These are phyloP conservation scores for Amanita pallidorosea DNA, from an alignment of 768 basidiomycete species.

Conservation along the genomic window DNA sequence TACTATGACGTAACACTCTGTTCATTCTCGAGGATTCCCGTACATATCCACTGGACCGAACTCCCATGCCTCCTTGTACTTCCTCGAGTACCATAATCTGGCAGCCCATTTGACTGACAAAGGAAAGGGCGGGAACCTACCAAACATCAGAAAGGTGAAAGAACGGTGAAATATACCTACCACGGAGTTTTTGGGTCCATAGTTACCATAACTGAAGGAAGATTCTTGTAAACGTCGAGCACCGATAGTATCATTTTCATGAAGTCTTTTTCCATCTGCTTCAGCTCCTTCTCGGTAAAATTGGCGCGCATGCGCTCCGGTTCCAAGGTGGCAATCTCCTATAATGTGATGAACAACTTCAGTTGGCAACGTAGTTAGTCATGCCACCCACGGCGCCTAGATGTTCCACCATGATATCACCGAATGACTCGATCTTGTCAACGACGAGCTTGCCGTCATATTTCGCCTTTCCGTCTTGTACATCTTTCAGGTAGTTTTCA, in stretches of 20 bases:
- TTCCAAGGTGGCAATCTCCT: slow-evolving; percentile 19
- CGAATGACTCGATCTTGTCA: slow-evolving; percentile 15
- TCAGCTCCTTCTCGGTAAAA: slow-evolving; percentile 16
- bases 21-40: slow-evolving; percentile 10
- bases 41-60: slow-evolving; percentile 19
- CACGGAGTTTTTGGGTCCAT: slow-evolving; percentile 12
- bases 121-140: slow-evolving; percentile 20
- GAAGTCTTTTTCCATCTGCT: slow-evolving; percentile 12
- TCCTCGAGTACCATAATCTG: slow-evolving; percentile 14
- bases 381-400: slow-evolving; percentile 12
- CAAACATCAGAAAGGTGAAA: not conserved
- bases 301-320: slow-evolving; percentile 14
- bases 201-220: slow-evolving; percentile 15
- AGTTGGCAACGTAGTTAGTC: not conserved
- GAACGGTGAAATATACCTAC: slow-evolving; percentile 9
- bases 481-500: slow-evolving; percentile 33
- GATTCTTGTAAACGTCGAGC: slow-evolving; percentile 12
- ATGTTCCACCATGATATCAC: slow-evolving; percentile 17
- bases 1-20: too few relatives aligned
- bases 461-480: slow-evolving; percentile 44
- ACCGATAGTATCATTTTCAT: slow-evolving; percentile 12
- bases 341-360: not conserved
- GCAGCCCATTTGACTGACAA: slow-evolving; percentile 12
- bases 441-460: slow-evolving; percentile 29
- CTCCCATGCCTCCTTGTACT: slow-evolving; percentile 18